Evolutionary conservation across 176 grass and related monocot genomes (phyloP).

Genomic region (Cenchrus purpureus): DNA sequence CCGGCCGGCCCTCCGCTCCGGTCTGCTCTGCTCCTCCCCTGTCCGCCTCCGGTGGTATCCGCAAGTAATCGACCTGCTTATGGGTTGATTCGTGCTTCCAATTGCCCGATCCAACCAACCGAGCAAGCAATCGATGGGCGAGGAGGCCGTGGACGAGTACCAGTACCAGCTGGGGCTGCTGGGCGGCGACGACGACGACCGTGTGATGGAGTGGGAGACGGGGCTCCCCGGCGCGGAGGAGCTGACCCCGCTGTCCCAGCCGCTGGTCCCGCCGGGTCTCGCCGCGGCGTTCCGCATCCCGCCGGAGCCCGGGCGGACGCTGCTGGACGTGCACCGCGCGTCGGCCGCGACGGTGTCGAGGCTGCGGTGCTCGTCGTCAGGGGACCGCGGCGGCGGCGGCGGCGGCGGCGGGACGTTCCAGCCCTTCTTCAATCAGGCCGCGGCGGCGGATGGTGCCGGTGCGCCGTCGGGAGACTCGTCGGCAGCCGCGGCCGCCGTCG

Average conservation of each 20-base stretch:
- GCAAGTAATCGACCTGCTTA: not conserved
- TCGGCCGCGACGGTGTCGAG: constrained; percentile 65
- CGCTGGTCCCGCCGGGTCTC: constrained; percentile 66
- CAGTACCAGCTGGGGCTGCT: constrained; percentile 7
- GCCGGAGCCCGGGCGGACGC: constrained; percentile 67
- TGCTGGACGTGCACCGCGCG: constrained; percentile 72
- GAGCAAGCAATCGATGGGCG: constrained; percentile 35
- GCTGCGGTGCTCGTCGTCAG: constrained; percentile 38
- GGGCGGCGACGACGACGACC: constrained; percentile 40
- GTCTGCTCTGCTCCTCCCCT: not conserved
- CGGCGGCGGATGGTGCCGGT: no score
- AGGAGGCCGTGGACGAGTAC: constrained; percentile 45
- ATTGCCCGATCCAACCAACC: not conserved
- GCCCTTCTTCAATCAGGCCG: not conserved
- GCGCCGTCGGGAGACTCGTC: no score
- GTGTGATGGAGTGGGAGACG: constrained; percentile 77
- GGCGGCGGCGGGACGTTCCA: not conserved
- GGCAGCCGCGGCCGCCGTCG: not conserved
- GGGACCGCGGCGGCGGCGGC: not conserved
- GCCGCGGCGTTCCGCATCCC: constrained; percentile 84
- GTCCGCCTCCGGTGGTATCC: no score
- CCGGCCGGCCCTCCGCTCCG: not conserved
- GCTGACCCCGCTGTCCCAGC: constrained; percentile 70
- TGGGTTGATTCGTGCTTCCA: not conserved
- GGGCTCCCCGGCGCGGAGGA: constrained; percentile 63